Evolutionary conservation across 1,284 basidiomycete species (phyloP), one percentile per base, ranked within the genome.

Genomic region (Xerocomus minutiporus): DNA sequence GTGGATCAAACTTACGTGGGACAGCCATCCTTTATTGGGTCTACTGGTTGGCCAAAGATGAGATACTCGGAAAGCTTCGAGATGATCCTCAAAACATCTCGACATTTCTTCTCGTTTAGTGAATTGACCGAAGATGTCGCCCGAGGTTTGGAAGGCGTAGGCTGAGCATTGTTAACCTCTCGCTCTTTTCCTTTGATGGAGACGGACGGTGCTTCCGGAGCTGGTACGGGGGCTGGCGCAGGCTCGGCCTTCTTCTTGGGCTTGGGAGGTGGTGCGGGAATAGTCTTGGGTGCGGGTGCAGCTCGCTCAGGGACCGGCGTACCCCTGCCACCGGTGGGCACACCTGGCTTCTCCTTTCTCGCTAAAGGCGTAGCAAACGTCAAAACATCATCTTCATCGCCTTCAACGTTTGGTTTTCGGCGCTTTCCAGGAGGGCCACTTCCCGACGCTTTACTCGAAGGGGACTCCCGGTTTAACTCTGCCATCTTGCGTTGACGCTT

Each of bases 31-130:
- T 73, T 67, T 6, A 87, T 71, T 0, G 95, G 89, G 69, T 99
- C 90, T 13, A 99, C 96, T 2, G 96, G 93, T 17, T 79, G 77
- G 39, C 81, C 66, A 74, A 99, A 99, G 56, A 96, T 88, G 29
- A 73, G 69, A 12, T 86, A 82, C 61, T 91, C 86, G 1, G 85
- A 80, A 31, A 88, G 69, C 66, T 84, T 90, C 54, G 75, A 70
- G 28, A 97, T 64, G 28, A 63, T 72, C 63, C 80, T 84, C 57
- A 97, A 62, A 25, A 96, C 67, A 1, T 85, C 82, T 65, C 80
- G 86, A 62, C 87, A 91, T 67, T 93, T 93, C 76, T 83, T 89
- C 64, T 82, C 83, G 66, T 85, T 88, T 62, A 91, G 71, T 7
- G 84, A 79, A 11, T 75, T 80, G 0, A 69, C 55, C n/a, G 67